Evolutionary conservation across 2,329 filamentous ascomycete species (phyloP).

Genomic region (Cladosporium sp.): DNA sequence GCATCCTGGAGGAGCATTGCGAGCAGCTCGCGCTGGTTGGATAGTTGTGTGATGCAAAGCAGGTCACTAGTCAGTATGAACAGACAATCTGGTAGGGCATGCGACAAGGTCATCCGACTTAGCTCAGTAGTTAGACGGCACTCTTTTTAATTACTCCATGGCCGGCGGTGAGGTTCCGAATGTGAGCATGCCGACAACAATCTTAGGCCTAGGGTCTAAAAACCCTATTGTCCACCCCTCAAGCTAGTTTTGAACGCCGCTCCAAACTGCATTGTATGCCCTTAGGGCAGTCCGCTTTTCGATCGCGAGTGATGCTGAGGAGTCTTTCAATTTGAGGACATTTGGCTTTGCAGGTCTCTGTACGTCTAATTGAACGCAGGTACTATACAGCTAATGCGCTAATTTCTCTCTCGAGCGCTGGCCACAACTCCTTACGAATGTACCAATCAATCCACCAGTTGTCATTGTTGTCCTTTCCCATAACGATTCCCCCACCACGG

Average conservation of each 20-base stretch:
- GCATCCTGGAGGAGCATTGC: too few relatives aligned
- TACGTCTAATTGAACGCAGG: neutral
- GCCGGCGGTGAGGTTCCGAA: too few relatives aligned
- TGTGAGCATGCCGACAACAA: too few relatives aligned
- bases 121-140: too few relatives aligned
- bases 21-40: too few relatives aligned
- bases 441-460: constrained; percentile 9
- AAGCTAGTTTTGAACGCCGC: neutral
- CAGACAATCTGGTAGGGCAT: too few relatives aligned
- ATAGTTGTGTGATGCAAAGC: too few relatives aligned
- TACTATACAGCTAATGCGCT: constrained; percentile 1
- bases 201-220: too few relatives aligned
- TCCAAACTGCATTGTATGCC: neutral
- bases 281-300: neutral
- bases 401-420: neutral
- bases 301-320: neutral
- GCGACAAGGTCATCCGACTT: too few relatives aligned
- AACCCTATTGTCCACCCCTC: neutral
- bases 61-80: too few relatives aligned
- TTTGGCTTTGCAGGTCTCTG: neutral
- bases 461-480: constrained; percentile 1
- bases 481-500: constrained; percentile 6
- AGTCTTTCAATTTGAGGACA: neutral
- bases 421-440: constrained; percentile 3
- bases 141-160: too few relatives aligned